phyloP scores from a whole-genome alignment of 2,329 filamentous ascomycete genomes.

The Xylariaceae sp. region DNA sequence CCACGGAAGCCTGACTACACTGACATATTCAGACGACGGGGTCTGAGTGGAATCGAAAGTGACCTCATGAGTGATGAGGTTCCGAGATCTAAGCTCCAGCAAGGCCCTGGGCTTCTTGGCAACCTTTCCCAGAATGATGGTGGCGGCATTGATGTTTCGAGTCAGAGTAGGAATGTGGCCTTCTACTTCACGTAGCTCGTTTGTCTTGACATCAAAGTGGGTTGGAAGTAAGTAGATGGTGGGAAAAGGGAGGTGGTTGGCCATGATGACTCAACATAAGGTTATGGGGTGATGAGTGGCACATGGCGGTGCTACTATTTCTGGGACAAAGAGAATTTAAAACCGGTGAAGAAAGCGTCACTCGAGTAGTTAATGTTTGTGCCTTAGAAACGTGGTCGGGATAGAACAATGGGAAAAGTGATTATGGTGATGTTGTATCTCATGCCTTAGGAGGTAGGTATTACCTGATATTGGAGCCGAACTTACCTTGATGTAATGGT shows the following conservation, averaged over 20 bases:
- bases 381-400: too few relatives aligned
- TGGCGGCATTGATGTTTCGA: slow-evolving; percentile 67
- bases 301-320: too few relatives aligned
- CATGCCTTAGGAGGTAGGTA: too few relatives aligned
- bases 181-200: slow-evolving; percentile 62
- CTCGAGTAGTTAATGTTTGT: too few relatives aligned
- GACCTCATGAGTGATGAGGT: slow-evolving; percentile 55
- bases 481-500: too few relatives aligned
- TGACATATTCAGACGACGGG: slow-evolving; percentile 27
- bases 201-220: slow-evolving; percentile 60
- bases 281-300: too few relatives aligned
- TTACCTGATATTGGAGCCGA: too few relatives aligned
- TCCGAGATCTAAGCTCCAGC: slow-evolving; percentile 70
- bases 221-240: slow-evolving; percentile 70
- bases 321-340: too few relatives aligned
- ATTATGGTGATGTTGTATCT: too few relatives aligned
- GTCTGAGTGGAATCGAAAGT: slow-evolving; percentile 21
- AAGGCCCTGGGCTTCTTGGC: slow-evolving; percentile 64
- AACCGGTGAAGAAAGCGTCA: too few relatives aligned
- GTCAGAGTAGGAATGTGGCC: slow-evolving; percentile 63
- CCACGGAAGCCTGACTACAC: slow-evolving; percentile 58
- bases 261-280: slow-evolving; percentile 9
- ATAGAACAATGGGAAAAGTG: too few relatives aligned
- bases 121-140: slow-evolving; percentile 71
- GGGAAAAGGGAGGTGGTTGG: slow-evolving; percentile 45